Percentiles rank a stretch among this genome's conserved stretches.
Evolutionary conservation across 495 filamentous ascomycete genomes (phyloP).

Genomic region (Daldinia concentrica): DNA sequence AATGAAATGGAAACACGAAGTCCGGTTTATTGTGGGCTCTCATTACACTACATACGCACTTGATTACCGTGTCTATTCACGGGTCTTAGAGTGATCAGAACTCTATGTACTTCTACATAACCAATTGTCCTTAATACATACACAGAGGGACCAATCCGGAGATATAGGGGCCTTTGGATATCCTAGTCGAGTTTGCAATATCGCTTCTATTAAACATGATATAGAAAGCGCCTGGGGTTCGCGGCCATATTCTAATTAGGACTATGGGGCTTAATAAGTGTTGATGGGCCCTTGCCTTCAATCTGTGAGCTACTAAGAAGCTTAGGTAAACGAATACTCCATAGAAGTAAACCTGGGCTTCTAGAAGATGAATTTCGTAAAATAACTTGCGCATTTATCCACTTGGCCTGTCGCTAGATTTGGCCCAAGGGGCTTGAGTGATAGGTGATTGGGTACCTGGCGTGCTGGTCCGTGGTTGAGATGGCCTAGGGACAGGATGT

Average conservation of each 20-base stretch:
- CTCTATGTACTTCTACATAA: not conserved
- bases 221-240: not conserved
- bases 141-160: not conserved
- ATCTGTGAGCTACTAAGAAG: not conserved
- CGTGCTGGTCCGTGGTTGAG: slow-evolving; percentile 24
- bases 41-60: not conserved
- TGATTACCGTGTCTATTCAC: not conserved
- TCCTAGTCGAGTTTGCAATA: not conserved
- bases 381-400: slow-evolving; percentile 23
- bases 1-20: not conserved
- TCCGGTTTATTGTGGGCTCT: not conserved
- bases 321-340: not conserved
- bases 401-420: slow-evolving; percentile 42
- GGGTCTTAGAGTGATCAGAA: not conserved
- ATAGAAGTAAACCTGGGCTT: not conserved
- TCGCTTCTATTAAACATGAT: not conserved
- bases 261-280: not conserved
- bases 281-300: not conserved
- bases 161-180: not conserved
- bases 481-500: slow-evolving; percentile 31
- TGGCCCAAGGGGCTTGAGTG: slow-evolving; percentile 43
- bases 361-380: not conserved
- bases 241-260: not conserved
- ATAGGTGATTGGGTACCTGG: slow-evolving; percentile 27
- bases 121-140: not conserved